Base-by-base conservation (phyloP, 768 basidiomycete species). In the Kwoniella dejecticola region DNA sequence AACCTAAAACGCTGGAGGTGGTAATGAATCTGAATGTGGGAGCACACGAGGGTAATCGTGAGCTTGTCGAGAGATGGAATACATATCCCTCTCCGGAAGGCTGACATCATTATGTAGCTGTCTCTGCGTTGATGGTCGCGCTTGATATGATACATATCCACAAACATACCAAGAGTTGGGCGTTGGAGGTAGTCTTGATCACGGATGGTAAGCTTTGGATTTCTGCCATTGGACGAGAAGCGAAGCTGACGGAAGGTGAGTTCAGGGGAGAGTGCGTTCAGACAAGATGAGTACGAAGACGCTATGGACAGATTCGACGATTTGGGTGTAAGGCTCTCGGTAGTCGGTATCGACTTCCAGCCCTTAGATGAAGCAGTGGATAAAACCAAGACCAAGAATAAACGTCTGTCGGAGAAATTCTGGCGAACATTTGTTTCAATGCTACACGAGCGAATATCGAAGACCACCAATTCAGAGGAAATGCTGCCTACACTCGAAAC, bases 51-150 rank as follows among this genome's bases (percentile, higher is more conserved):
- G 77, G 74, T 7, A 77, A 79, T 66, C 76, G 79, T 79, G 47
- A 66, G 79, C 63, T 23, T 26, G 2, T 7, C 3, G 27, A 41
- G 21, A 19, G 30, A 24, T 40, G 19, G 2, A 27, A 6, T 30
- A 13, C 33, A n/a, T 49, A 8, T 21, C 2, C n/a, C 6, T 3
- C 17, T 40, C 6, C 42, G 36, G 26, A 47, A 7, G 41, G 26
- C 24, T 33, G 11, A 31, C 44, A 30, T 1, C 24, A n/a, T 31
- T 13, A 38, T 12, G 6, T 45, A 82, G 93, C 91, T 2, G 83
- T 96, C 57, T 91, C 94, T 67, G 92, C 88, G 4, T 78, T 97
- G 29, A 88, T 96, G 63, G 91, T 96, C 8, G 90, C 84, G 2
- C 83, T 91, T 52, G 88, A 95, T 76, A 88, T 89, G 2, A 88